Base-by-base conservation (phyloP, 2,329 filamentous ascomycete species). In the Ophiostoma angusticollis region DNA sequence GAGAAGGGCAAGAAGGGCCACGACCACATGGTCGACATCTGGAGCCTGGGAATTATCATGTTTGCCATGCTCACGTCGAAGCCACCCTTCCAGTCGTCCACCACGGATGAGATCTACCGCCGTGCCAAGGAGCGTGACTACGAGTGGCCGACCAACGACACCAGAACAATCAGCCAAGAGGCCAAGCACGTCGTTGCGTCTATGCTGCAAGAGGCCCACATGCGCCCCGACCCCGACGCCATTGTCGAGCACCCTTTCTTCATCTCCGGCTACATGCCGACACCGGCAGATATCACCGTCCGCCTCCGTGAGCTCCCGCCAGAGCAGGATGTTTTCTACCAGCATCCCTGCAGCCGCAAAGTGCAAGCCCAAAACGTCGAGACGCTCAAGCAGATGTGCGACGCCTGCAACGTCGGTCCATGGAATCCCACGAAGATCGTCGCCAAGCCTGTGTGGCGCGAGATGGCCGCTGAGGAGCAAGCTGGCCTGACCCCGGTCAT, bases 11-110 rank as follows among this genome's bases (percentile, higher is more conserved):
- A 84, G 54, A 85, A 89, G 52, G 91, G 91, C 0, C 91, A 98
- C 56, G 91, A 94, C 49, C 87, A 96, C 56, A 94, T 93, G 67
- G 91, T 98, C 4, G 91, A 98, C 56, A 84, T 98, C 40, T 98
- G 93, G 93, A 94, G 89, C 31, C 70, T 98, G 54, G 91, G 93
- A 16, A 91, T 98, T 49, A 98, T 98, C 56, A 86, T 93, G 78
- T 96, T 93, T 61, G 93, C 91, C 35, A 89, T 98, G 75, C 80
- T 96, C 33, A 91, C 91, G 7, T 93, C 91, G 16, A 93, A 89
- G 52, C 89, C 91, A 1, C 91, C 91, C 0, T 98, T 98, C 58
- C 91, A 98, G 60, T 93, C 91, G 11, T 78, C 80, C 11, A 89
- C 83, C 29, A 83, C 83, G 14, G 83, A 91, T 54, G 83, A 89